phyloP scores from a whole-genome alignment of 2,329 filamentous ascomycete species.

The Colletotrichum lindemuthianum region DNA sequence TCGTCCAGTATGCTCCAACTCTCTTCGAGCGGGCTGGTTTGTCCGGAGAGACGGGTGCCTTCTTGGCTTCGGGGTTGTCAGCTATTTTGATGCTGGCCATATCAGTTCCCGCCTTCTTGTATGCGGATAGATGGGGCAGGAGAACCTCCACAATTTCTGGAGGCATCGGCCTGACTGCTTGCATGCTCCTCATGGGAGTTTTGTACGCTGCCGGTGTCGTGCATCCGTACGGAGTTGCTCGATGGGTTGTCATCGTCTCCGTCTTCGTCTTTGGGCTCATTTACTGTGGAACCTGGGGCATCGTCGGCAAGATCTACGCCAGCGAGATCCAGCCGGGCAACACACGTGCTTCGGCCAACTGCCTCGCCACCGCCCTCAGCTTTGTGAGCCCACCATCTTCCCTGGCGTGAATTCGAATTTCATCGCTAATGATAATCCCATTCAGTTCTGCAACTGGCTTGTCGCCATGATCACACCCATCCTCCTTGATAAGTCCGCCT shows the following conservation, averaged over 20 bases:
- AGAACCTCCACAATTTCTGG: slow-evolving; percentile 63
- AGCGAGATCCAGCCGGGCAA: slow-evolving; percentile 65
- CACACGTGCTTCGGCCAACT: slow-evolving; percentile 64
- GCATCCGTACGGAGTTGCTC: slow-evolving; percentile 49
- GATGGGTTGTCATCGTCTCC: slow-evolving; percentile 61
- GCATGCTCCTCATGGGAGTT: slow-evolving; percentile 64
- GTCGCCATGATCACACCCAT: slow-evolving; percentile 57
- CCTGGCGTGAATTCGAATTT: slow-evolving; percentile 39
- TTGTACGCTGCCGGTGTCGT: slow-evolving; percentile 61
- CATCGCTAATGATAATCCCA: neutral
- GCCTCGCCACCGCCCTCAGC: slow-evolving; percentile 53
- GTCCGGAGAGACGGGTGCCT: slow-evolving; percentile 61
- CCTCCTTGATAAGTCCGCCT: slow-evolving; percentile 50
- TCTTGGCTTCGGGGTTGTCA: slow-evolving; percentile 70
- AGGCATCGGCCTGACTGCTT: slow-evolving; percentile 58
- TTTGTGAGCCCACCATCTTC: neutral
- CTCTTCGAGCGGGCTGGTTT: slow-evolving; percentile 70
- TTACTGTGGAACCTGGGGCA: slow-evolving; percentile 62
- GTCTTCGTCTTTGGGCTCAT: slow-evolving; percentile 61
- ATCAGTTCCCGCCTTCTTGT: slow-evolving; percentile 65
- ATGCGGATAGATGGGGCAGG: slow-evolving; percentile 67
- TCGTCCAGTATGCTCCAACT: slow-evolving; percentile 64
- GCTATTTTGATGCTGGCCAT: slow-evolving; percentile 67
- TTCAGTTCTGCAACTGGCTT: slow-evolving; percentile 53
- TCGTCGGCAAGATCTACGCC: slow-evolving; percentile 65